Base-by-base conservation (phyloP, 2,329 filamentous ascomycete genomes). In the Chalara sp. region DNA sequence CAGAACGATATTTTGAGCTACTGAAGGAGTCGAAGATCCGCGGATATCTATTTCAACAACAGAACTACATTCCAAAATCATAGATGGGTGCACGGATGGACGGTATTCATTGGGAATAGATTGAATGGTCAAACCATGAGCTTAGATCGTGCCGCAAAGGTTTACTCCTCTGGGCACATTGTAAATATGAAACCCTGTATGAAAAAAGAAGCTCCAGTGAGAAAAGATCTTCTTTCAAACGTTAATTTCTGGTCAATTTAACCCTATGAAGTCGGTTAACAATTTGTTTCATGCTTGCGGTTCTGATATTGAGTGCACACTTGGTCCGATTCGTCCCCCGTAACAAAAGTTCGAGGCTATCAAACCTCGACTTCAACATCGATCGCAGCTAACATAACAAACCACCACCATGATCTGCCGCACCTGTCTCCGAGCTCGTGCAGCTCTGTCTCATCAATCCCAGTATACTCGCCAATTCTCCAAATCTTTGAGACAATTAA, bases 1-100 rank as follows among this genome's bases (percentile, higher is more conserved):
- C 67, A 91, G 87, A 90, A 68, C 81, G 85, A 66, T 93, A 92
- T 66, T 76, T 93, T 56, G 79, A 89, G 69, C 74, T 92, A 60
- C 73, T 93, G 61, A 86, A 86, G 72, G 78, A 86, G 57, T 78
- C 86, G 64, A 86, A 87, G 72, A 78, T 92, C 67, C 85, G 82
- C 73, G 88, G 88, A 53, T 89, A 87, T 68, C 74, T 89, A 57
- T 90, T 89, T 62, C 73, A 89, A 65, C 87, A 91, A 72, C 83
- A 87, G 66, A 89, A 90, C 73, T 88, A 88, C 70, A 66, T 83
- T 53, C 69, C 74, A 48, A 76, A 84, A 72, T 44, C 60, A 49
- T 58, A 61, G 50, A 53, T 8, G 42, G 33, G 35, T 10, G 35
- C 2, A 8, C 4, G 21, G 21, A 21, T 21, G 21, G 21, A 21